phyloP scores from a whole-genome alignment of 169 alveolate species.

The Plasmodium vivax region DNA sequence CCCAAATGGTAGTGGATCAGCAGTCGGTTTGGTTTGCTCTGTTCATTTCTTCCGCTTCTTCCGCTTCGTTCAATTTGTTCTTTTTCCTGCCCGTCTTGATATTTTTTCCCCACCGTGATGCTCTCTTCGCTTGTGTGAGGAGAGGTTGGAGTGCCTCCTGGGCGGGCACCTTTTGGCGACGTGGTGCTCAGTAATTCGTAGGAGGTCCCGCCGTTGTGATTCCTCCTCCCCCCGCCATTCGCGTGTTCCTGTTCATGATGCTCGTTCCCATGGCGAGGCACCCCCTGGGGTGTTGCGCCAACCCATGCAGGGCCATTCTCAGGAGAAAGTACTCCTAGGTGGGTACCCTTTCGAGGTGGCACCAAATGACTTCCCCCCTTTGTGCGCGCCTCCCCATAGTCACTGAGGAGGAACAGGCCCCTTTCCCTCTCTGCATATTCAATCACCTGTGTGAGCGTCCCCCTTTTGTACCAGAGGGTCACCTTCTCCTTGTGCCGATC shows the following conservation, averaged over 20 bases:
- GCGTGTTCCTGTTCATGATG: background rate
- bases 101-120: background rate
- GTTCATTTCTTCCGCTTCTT: no score
- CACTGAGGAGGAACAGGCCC: background rate
- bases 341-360: background rate
- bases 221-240: background rate
- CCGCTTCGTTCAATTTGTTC: background rate
- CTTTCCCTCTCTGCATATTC: background rate
- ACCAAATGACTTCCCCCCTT: background rate
- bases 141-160: background rate
- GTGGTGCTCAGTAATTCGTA: background rate
- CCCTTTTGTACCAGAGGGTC: constrained; percentile 14
- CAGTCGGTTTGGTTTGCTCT: background rate
- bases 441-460: constrained; percentile 35
- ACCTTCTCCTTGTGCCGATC: constrained; percentile 18
- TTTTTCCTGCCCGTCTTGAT: constrained; percentile 1
- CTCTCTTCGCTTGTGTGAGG: background rate
- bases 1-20: constrained; percentile 19
- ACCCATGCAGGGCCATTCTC: background rate
- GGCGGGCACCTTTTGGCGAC: background rate
- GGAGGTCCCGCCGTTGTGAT: background rate
- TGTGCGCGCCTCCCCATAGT: background rate
- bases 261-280: background rate
- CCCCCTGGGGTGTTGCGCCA: background rate
- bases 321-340: background rate